Percentiles rank a stretch among this genome's conserved stretches.
phyloP scores from a whole-genome alignment of 73 alveolate species.

The Symbiodinium pilosum region DNA sequence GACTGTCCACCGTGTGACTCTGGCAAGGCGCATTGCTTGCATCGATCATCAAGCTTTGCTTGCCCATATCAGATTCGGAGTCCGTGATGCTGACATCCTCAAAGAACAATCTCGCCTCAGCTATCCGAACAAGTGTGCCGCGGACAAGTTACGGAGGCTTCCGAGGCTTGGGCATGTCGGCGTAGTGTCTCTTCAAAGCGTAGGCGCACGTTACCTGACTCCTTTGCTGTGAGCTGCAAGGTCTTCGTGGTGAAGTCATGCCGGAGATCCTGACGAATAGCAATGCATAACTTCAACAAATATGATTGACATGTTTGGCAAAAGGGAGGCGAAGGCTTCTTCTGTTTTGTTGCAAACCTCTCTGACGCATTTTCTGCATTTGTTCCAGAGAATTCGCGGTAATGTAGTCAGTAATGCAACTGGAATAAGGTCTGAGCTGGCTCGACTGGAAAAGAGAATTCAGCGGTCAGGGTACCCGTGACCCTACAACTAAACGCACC shows the following conservation, averaged over 20 bases:
- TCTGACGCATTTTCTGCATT: no score
- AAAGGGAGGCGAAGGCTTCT: background rate
- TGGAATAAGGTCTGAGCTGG: background rate
- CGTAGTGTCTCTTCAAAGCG: background rate
- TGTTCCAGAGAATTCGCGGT: no score
- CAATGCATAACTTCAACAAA: background rate
- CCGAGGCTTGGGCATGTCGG: background rate
- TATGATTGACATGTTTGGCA: no score
- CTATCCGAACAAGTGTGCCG: background rate
- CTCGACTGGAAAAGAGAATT: no score
- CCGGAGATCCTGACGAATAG: background rate
- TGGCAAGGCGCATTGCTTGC: background rate
- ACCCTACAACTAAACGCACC: no score
- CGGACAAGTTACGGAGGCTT: background rate
- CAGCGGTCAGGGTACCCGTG: no score
- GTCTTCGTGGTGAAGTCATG: background rate
- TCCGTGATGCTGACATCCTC: conserved; percentile 21
- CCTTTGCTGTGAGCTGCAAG: background rate
- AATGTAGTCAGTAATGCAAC: background rate
- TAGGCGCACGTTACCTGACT: background rate
- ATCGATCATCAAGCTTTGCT: conserved; percentile 9
- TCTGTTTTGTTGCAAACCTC: no score
- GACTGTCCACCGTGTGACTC: background rate
- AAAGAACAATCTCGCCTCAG: conserved; percentile 10
- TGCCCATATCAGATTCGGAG: background rate